Evolutionary conservation across 2,329 filamentous ascomycete species (phyloP), one percentile per base, ranked within the genome.

Genomic region (Fusarium sp.): DNA sequence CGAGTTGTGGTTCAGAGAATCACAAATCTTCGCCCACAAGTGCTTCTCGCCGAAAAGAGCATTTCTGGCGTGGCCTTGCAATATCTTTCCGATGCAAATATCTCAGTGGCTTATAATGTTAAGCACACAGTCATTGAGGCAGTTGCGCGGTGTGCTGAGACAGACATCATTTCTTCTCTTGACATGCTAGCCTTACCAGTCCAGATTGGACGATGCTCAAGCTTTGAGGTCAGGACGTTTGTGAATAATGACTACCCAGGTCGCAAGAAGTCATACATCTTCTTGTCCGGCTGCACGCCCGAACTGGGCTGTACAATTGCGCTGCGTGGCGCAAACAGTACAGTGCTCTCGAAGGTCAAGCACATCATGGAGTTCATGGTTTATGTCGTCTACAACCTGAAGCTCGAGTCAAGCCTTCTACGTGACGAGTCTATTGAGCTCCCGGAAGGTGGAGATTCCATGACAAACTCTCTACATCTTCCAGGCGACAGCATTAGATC

Each of bases 351-450:
- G 2, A 92, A 90, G 72, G 89, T 99, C 79, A 99, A 99, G 80
- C 88, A 90, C 53, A 96, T 99, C 70, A 96, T 95, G 13, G 96
- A 99, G 77, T 98, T 99, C 76, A 98, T 99, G 95, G 92, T 97
- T 38, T 99, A 98, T 73, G 97, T 99, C 21, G 94, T 98, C 14
- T 99, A 99, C 80, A 99, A 98, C 74, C 85, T 99, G 54, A 97
- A 97, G 76, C 86, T 99, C 15, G 96, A 99, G 80, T 97, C 96
- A 2, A 97, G 93, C 72, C 84, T 99, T 45, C 93, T 99, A 87
- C 88, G 93, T 53, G 96, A 99, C 77, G 94, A 97, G 74, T 97
- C 94, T 72, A 92, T 97, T 17, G 88, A 94, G 65, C 91, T 97
- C 22, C 94, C 94, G 2, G 85, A 88, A 28, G 82, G 85, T 10